Conservation (phyloP, 2,329 filamentous ascomycete genomes). For the Beauveria varroae region DNA sequence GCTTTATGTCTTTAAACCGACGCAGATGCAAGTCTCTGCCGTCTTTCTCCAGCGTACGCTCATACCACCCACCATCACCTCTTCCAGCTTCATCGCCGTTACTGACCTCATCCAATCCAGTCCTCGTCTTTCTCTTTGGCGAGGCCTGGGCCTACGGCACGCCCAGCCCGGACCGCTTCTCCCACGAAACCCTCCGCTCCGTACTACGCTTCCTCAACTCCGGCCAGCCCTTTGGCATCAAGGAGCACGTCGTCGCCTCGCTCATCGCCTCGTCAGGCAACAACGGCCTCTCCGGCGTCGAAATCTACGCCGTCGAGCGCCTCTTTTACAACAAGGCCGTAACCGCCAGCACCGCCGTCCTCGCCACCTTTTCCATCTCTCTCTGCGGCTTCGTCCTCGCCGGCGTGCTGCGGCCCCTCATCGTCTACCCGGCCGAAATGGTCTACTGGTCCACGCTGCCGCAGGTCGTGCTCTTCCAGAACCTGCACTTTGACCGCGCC, state of each 20-base stretch:
- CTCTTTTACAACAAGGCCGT: slow-evolving; percentile 17
- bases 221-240: slow-evolving; percentile 15
- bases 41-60: slow-evolving; percentile 14
- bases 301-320: slow-evolving; percentile 17
- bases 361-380: slow-evolving; percentile 21
- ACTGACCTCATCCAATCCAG: neutral
- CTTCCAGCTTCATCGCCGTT: neutral
- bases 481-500: slow-evolving; percentile 23
- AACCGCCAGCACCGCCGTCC: slow-evolving; percentile 19
- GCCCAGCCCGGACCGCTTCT: slow-evolving; percentile 11
- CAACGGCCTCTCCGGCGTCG: slow-evolving; percentile 16
- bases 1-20: slow-evolving; percentile 16
- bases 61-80: neutral
- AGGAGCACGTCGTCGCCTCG: slow-evolving; percentile 17
- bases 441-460: slow-evolving; percentile 26
- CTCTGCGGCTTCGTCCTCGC: slow-evolving; percentile 24
- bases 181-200: slow-evolving; percentile 3
- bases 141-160: slow-evolving; percentile 13
- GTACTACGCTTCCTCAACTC: slow-evolving; percentile 13
- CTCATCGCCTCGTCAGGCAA: slow-evolving; percentile 16
- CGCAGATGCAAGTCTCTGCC: slow-evolving; percentile 14
- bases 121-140: slow-evolving; percentile 13
- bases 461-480: slow-evolving; percentile 26
- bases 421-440: slow-evolving; percentile 26
- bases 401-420: slow-evolving; percentile 21